phyloP scores from a whole-genome alignment of 148 eudicot genomes.

The Bassia scoparia region DNA sequence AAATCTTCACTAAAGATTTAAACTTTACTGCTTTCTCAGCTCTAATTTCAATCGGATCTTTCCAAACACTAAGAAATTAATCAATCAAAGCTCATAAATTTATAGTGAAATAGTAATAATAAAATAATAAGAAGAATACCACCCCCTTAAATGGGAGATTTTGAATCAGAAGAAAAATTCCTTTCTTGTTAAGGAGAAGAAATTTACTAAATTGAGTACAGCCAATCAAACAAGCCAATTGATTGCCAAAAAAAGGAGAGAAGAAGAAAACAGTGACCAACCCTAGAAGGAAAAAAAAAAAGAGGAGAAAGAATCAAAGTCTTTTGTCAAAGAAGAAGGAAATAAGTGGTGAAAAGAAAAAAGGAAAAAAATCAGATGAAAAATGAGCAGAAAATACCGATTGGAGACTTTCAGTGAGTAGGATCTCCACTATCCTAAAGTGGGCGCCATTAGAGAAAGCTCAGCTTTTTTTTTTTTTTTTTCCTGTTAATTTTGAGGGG shows the following conservation, averaged over 20 bases:
- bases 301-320: background rate
- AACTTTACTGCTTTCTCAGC: background rate
- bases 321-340: background rate
- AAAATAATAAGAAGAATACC: background rate
- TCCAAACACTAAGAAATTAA: background rate
- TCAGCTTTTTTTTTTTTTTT: slow-evolving; percentile 5
- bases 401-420: slow-evolving; percentile 19
- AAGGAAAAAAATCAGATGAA: background rate
- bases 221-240: slow-evolving; percentile 2
- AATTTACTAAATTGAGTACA: slow-evolving; percentile 5
- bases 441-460: slow-evolving; percentile 37
- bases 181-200: background rate
- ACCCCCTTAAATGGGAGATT: background rate
- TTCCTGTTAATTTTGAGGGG: too few species aligned
- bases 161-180: slow-evolving; percentile 8
- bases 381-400: slow-evolving; percentile 14
- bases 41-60: slow-evolving; percentile 10
- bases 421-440: slow-evolving; percentile 19
- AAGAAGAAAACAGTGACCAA: slow-evolving; percentile 21
- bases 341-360: background rate
- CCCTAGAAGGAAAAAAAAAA: slow-evolving; percentile 30
- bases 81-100: slow-evolving; percentile 1
- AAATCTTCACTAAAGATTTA: slow-evolving; percentile 12
- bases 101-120: background rate
- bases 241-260: slow-evolving; percentile 22